Conservation (phyloP, 2,329 filamentous ascomycete genomes). For the Penicillium hesseltinei region DNA sequence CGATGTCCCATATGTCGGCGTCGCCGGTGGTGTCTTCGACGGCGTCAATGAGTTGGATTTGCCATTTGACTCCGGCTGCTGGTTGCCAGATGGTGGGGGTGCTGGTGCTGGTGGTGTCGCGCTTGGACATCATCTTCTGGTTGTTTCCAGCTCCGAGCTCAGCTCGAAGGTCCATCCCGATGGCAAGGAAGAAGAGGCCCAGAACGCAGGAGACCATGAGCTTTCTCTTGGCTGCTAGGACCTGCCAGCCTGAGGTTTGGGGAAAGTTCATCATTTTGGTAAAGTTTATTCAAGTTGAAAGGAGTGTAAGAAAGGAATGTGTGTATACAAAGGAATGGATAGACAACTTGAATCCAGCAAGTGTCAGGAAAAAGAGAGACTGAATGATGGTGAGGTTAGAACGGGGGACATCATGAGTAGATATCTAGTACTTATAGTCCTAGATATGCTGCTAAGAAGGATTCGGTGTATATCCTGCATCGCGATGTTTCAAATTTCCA, state of each 20-base stretch:
- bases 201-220: neutral
- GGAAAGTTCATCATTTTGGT: neutral
- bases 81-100: constrained; percentile 50
- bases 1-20: constrained; percentile 61
- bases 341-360: constrained; percentile 13
- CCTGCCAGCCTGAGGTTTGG: neutral
- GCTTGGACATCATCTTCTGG: constrained; percentile 1
- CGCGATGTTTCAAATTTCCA: neutral
- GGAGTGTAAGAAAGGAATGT: constrained; percentile 5
- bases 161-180: constrained; percentile 2
- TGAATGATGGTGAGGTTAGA: neutral
- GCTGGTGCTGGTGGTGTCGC: neutral
- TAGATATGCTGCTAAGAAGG: neutral
- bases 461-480: neutral
- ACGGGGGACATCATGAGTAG: neutral
- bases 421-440: neutral
- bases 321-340: constrained; percentile 3
- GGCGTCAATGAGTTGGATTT: constrained; percentile 56
- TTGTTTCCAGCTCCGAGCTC: neutral
- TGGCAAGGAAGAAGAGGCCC: constrained; percentile 2
- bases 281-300: neutral
- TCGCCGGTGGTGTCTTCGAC: constrained; percentile 48
- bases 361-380: constrained; percentile 7
- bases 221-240: neutral
- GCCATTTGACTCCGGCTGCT: constrained; percentile 55